Percentiles rank a stretch among this genome's conserved stretches.
phyloP scores from a whole-genome alignment of 371 early-diverging fungal species.

The Syncephalastrum monosporum region DNA sequence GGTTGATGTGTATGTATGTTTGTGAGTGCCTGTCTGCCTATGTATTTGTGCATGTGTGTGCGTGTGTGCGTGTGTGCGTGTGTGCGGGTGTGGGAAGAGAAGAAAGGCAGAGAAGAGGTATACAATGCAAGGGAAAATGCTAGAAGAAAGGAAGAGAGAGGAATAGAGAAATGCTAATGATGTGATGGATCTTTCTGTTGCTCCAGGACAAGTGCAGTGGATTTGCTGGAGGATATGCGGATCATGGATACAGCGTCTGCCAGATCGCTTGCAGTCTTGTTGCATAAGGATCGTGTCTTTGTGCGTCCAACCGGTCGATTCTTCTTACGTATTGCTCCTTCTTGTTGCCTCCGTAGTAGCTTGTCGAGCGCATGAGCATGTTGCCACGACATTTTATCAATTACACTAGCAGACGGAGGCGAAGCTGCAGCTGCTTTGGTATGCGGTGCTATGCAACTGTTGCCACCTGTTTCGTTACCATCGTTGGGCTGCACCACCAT shows the following conservation, averaged over 20 bases:
- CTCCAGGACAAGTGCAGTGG: neutral
- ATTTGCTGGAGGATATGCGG: conserved; percentile 9
- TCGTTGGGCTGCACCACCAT: conserved; percentile 7
- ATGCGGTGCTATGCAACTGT: too few species aligned
- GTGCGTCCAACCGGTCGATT: conserved; percentile 3
- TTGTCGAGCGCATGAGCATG: conserved; percentile 16
- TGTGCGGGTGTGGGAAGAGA: neutral
- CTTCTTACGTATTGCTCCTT: conserved; percentile 9
- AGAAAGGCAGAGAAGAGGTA: conserved; percentile 4
- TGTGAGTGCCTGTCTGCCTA: too few species aligned
- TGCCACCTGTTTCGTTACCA: too few species aligned
- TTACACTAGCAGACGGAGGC: neutral
- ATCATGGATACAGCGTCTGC: conserved; percentile 17
- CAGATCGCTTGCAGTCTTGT: conserved; percentile 15
- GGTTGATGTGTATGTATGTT: too few species aligned
- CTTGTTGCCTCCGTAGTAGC: conserved; percentile 11
- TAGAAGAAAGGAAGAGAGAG: neutral
- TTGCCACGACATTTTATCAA: conserved; percentile 7
- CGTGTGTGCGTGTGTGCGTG: too few species aligned
- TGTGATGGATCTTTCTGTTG: too few species aligned
- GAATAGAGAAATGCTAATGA: neutral
- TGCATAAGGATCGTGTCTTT: conserved; percentile 9
- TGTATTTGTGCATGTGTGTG: too few species aligned
- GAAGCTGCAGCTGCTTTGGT: neutral
- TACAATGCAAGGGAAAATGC: neutral